Evolutionary conservation across 2,329 filamentous ascomycete species (phyloP).

Genomic region (Grosmannia penicillata): DNA sequence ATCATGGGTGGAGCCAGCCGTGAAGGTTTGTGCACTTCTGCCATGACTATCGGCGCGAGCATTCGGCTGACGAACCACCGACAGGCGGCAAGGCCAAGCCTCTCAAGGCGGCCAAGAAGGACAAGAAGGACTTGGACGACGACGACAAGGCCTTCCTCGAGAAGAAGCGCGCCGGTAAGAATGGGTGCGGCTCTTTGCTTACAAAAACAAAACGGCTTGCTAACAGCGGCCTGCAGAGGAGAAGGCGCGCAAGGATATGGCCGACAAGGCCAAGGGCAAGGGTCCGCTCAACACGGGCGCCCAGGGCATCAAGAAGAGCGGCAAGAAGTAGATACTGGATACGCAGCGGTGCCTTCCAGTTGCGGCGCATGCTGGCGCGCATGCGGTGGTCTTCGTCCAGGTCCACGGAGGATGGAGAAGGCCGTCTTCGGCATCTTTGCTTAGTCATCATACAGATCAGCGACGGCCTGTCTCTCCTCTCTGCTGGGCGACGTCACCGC

Average conservation of each 20-base stretch:
- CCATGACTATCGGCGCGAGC: background rate
- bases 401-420: too few species aligned
- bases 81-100: conserved; percentile 72
- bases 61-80: conserved; percentile 10
- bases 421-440: too few species aligned
- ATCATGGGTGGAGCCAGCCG: conserved; percentile 53
- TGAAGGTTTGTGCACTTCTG: conserved; percentile 35
- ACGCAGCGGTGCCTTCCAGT: too few species aligned
- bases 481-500: too few species aligned
- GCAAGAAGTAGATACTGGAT: conserved; percentile 65
- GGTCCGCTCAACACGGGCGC: conserved; percentile 72
- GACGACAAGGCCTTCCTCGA: conserved; percentile 71
- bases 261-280: conserved; percentile 71
- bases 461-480: too few species aligned
- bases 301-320: conserved; percentile 95
- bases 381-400: too few species aligned
- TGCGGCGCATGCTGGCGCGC: too few species aligned
- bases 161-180: conserved; percentile 68
- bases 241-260: conserved; percentile 72
- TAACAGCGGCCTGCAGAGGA: conserved; percentile 40
- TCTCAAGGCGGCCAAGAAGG: conserved; percentile 81
- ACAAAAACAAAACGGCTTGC: background rate
- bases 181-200: too few species aligned
- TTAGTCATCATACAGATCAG: too few species aligned
- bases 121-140: conserved; percentile 67